A percentile compares a stretch with the other conserved stretches of the same genome.
Evolutionary conservation across 495 filamentous ascomycete genomes (phyloP).

Genomic region (Penicillium canescens): DNA sequence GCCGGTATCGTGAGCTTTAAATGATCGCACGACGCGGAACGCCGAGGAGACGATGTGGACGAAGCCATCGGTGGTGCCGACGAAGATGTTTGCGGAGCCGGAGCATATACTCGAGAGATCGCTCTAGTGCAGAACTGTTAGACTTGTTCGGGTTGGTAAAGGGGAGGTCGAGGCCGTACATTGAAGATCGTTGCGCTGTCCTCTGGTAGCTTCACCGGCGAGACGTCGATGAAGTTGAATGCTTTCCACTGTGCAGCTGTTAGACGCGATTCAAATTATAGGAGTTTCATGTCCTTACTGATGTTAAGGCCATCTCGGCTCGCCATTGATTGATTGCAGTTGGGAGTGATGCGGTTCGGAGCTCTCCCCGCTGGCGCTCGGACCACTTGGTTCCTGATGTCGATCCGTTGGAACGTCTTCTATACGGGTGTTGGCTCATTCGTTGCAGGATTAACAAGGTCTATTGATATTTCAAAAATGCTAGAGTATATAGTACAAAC

Average conservation of each 20-base stretch:
- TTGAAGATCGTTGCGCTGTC: slow-evolving; percentile 63
- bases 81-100: slow-evolving; percentile 86
- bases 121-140: slow-evolving; percentile 42
- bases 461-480: too few relatives aligned
- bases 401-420: background rate
- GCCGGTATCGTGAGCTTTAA: slow-evolving; percentile 76
- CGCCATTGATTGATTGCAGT: slow-evolving; percentile 31
- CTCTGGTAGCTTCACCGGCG: slow-evolving; percentile 76
- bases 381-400: slow-evolving; percentile 18
- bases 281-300: slow-evolving; percentile 25
- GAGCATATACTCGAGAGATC: slow-evolving; percentile 72
- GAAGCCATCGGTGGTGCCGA: slow-evolving; percentile 79
- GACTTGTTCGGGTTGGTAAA: slow-evolving; percentile 4
- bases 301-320: slow-evolving; percentile 50
- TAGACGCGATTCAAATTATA: background rate
- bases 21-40: slow-evolving; percentile 85
- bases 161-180: slow-evolving; percentile 49
- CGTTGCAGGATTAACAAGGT: too few relatives aligned
- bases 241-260: slow-evolving; percentile 78
- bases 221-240: slow-evolving; percentile 98
- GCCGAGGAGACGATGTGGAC: slow-evolving; percentile 82
- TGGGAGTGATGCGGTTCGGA: slow-evolving; percentile 14
- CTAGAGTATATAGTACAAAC: too few relatives aligned
- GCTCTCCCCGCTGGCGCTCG: slow-evolving; percentile 32
- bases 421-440: too few relatives aligned